phyloP scores from a whole-genome alignment of 139 green algal genomes.

The Zygnema cylindricum region DNA sequence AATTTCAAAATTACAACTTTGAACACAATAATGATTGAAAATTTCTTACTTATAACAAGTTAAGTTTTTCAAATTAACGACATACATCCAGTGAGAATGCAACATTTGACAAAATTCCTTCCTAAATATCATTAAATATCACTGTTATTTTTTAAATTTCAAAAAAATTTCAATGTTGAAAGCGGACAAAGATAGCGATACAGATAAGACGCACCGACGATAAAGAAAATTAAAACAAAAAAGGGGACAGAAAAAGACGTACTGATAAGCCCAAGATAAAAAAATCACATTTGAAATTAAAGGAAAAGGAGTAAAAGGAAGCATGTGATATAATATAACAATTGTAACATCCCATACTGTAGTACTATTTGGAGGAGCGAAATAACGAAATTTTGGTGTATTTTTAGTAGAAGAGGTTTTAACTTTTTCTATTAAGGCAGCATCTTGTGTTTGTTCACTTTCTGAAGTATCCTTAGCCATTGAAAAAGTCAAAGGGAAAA shows the following conservation, averaged over 20 bases:
- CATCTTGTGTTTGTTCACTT: not conserved
- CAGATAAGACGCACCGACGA: not conserved
- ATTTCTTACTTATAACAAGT: too few relatives aligned
- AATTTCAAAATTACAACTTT: too few relatives aligned
- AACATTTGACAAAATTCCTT: not conserved
- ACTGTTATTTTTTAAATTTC: not conserved
- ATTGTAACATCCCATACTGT: slow-evolving; percentile 43
- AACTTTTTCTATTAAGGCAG: not conserved
- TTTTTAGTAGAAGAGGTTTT: not conserved
- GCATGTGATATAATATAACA: slow-evolving; percentile 50
- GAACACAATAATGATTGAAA: too few relatives aligned
- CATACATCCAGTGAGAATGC: not conserved
- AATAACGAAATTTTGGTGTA: not conserved
- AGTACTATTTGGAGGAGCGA: slow-evolving; percentile 22
- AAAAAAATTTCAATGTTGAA: not conserved
- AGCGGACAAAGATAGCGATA: not conserved
- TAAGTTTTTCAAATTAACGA: not conserved
- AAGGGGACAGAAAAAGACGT: not conserved
- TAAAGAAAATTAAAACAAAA: not conserved
- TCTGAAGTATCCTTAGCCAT: not conserved
- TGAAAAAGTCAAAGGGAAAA: not conserved
- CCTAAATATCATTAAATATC: not conserved
- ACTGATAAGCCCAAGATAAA: not conserved
- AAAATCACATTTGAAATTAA: slow-evolving; percentile 7
- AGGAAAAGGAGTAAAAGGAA: slow-evolving; percentile 44